A percentile compares a stretch with the other conserved stretches of the same genome.
Evolutionary conservation across 768 basidiomycete species (phyloP).

Genomic region (Naganishia kalamii): DNA sequence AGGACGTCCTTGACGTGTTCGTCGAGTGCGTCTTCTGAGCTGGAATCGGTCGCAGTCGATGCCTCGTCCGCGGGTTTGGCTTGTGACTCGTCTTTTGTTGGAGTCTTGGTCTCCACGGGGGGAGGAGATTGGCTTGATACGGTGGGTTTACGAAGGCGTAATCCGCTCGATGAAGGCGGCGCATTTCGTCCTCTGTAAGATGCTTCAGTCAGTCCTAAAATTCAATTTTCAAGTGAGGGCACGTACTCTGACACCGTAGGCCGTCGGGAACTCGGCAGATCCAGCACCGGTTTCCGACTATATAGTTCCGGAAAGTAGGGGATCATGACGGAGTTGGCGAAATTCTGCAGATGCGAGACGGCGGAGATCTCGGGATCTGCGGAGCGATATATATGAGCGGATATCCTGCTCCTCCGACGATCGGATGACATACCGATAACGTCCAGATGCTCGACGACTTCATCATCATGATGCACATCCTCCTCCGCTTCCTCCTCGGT

Average conservation of each 20-base stretch:
- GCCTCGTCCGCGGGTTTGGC: slow-evolving; percentile 5
- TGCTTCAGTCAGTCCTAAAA: too few species aligned
- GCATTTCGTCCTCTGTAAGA: slow-evolving; percentile 24
- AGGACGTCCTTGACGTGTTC: slow-evolving; percentile 73
- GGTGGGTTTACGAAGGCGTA: not conserved
- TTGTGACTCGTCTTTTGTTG: slow-evolving; percentile 1
- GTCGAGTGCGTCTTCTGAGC: slow-evolving; percentile 53
- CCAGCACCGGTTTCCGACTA: slow-evolving; percentile 63
- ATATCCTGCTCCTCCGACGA: too few species aligned
- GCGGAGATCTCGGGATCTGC: slow-evolving; percentile 61
- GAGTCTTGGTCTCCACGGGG: not conserved
- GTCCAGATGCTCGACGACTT: slow-evolving; percentile 76
- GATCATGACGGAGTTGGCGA: slow-evolving; percentile 70
- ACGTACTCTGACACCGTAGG: slow-evolving; percentile 2
- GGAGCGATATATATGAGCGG: too few species aligned
- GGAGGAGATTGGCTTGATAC: not conserved
- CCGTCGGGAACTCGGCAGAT: slow-evolving; percentile 49
- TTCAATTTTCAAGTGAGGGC: too few species aligned
- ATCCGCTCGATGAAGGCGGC: not conserved
- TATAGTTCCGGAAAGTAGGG: slow-evolving; percentile 63
- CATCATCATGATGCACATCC: slow-evolving; percentile 57
- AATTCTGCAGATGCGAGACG: slow-evolving; percentile 68
- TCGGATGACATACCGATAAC: slow-evolving; percentile 55
- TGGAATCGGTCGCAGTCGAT: slow-evolving; percentile 19
- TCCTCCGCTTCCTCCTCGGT: slow-evolving; percentile 22